phyloP scores from a whole-genome alignment of 2,329 filamentous ascomycete genomes.

The Penicillium sp. region DNA sequence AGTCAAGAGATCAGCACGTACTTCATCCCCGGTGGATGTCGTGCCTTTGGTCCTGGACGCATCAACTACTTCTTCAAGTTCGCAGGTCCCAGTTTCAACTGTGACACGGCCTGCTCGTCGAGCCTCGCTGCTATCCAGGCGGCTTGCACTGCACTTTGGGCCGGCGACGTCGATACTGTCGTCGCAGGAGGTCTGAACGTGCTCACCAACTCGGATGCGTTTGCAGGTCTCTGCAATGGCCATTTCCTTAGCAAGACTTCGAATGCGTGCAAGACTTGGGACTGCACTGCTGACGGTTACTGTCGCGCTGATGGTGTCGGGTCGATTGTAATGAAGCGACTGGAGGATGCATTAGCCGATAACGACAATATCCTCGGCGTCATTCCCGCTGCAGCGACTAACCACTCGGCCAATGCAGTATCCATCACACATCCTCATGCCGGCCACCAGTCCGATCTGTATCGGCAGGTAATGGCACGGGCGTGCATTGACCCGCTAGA shows the following conservation, averaged over 20 bases:
- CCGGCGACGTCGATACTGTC: slow-evolving; percentile 55
- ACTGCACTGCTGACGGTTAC: slow-evolving; percentile 48
- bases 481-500: slow-evolving; percentile 32
- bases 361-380: slow-evolving; percentile 37
- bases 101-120: slow-evolving; percentile 1
- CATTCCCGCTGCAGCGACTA: slow-evolving; percentile 40
- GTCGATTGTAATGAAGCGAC: slow-evolving; percentile 45
- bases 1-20: background rate
- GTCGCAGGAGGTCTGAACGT: slow-evolving; percentile 67
- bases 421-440: slow-evolving; percentile 35
- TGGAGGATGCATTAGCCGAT: slow-evolving; percentile 47
- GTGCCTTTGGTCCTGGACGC: slow-evolving; percentile 2
- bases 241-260: slow-evolving; percentile 22
- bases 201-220: slow-evolving; percentile 72
- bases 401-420: slow-evolving; percentile 42
- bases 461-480: slow-evolving; percentile 28
- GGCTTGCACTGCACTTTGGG: background rate
- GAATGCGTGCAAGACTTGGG: slow-evolving; percentile 47
- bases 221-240: slow-evolving; percentile 57
- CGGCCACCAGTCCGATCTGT: slow-evolving; percentile 29
- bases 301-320: slow-evolving; percentile 48
- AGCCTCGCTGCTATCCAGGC: background rate
- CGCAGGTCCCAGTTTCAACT: background rate
- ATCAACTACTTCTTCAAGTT: slow-evolving; percentile 4
- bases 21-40: background rate